Evolutionary conservation across 768 basidiomycete genomes (phyloP).

Genomic region (Crucibulum laeve): DNA sequence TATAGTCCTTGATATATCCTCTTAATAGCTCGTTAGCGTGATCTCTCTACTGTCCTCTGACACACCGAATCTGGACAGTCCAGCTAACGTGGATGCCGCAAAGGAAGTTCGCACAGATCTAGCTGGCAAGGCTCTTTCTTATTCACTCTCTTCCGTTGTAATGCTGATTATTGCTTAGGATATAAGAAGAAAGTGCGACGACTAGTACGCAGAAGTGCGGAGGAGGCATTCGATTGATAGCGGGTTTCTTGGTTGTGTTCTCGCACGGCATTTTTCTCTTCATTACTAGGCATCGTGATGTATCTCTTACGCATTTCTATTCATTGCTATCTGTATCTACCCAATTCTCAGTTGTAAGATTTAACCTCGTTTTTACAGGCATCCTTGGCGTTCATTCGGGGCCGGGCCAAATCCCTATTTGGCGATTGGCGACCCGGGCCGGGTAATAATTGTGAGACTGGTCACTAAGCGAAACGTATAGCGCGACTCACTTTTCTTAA

Average conservation of each 20-base stretch:
- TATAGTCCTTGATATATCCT: constrained; percentile 4
- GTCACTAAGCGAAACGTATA: no score
- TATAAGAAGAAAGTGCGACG: constrained; percentile 97
- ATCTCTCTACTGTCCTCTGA: constrained; percentile 94
- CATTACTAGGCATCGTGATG: not conserved
- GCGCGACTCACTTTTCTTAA: no score
- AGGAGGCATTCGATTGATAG: constrained; percentile 75
- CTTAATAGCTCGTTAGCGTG: constrained; percentile 81
- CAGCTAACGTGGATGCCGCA: constrained; percentile 95
- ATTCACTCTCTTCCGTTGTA: constrained; percentile 4
- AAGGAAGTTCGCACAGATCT: constrained; percentile 73
- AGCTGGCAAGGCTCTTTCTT: constrained; percentile 36
- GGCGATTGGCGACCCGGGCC: no score
- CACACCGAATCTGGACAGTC: constrained; percentile 86
- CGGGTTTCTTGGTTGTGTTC: constrained; percentile 6
- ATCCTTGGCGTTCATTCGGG: no score
- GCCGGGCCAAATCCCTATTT: no score
- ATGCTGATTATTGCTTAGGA: constrained; percentile 35
- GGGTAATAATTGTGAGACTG: no score
- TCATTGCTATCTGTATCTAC: not conserved
- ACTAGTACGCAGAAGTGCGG: constrained; percentile 81
- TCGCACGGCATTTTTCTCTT: not conserved
- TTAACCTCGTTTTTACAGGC: no score
- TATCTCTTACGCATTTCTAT: not conserved
- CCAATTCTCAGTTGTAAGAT: no score